A percentile compares a stretch with the other conserved stretches of the same genome.
These are phyloP conservation scores for Leccinum subspadiceum DNA, from an alignment of 1,284 basidiomycete genomes.

Conservation along the genomic window DNA sequence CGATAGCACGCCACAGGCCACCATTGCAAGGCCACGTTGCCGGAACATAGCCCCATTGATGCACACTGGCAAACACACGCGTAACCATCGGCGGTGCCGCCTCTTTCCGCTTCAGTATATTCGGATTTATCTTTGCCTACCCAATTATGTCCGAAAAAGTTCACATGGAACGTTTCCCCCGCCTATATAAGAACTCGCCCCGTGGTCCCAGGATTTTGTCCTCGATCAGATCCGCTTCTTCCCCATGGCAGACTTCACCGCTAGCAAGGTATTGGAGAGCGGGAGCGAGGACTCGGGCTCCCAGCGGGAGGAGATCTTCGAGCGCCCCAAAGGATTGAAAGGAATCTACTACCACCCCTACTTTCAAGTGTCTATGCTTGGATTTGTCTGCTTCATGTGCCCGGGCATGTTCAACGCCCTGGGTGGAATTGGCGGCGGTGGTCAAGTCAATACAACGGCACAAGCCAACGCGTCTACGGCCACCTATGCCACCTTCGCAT, in stretches of 20 bases:
- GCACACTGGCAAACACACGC: neutral
- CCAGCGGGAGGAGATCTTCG: conserved; percentile 21
- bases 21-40: neutral
- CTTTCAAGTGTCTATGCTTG: conserved; percentile 39
- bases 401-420: conserved; percentile 35
- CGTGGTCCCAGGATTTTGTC: neutral
- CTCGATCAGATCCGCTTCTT: neutral
- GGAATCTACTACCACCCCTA: conserved; percentile 38
- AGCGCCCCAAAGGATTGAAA: conserved; percentile 31
- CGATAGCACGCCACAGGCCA: neutral
- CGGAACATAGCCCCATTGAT: neutral
- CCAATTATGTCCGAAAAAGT: conserved; percentile 10
- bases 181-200: conserved; percentile 16
- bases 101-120: conserved; percentile 1
- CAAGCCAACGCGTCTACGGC: conserved; percentile 66
- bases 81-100: neutral
- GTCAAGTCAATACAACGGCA: conserved; percentile 58
- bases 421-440: conserved; percentile 65
- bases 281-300: conserved; percentile 26
- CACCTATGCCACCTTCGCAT: conserved; percentile 68
- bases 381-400: conserved; percentile 44
- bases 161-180: conserved; percentile 14
- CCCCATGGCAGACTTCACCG: conserved; percentile 18
- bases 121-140: neutral
- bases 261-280: conserved; percentile 21